Base-by-base conservation (phyloP, 805 yeast species). In the Suhomyces sp. region DNA sequence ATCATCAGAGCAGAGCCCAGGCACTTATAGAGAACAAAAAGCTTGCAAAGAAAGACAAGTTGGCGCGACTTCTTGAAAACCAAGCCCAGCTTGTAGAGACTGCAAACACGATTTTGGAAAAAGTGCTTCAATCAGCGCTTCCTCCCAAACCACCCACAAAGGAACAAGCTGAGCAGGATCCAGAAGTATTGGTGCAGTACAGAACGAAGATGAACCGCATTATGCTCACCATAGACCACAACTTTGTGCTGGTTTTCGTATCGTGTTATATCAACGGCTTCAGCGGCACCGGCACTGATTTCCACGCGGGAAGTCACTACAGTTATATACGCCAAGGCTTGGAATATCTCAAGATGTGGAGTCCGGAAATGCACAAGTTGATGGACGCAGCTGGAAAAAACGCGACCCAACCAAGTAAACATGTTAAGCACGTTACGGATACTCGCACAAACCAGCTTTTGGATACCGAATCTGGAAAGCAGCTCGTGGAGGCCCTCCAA, bases 91-190 rank as follows among this genome's bases (percentile, higher is more conserved):
- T 67, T 19, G 58, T 67, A 1, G 53, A 52, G 9, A 64, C 67
- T 12, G 71, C 71, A 15, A 60, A 67, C 24, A 37, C 62, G 35
- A 60, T 73, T 6, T 58, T 68, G 43, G 56, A 55, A 1, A 69
- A 68, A 48, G 66, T 67, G 3, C 39, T 65, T 13, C 46, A 43
- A 2, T 62, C 59, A 3, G 72, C 77, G 17, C 65, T 55, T 6
- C 76, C 77, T 2, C 74, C 75, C 0, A 53, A 35, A 12, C 71
- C 75, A 12, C 75, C 75, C 13, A 61, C 68, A 4, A 61, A 60
- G 46, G 67, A 61, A 37, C 62, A 64, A 35, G 63, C 53, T 1
- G 54, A 52, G n/a, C 49, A 51, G 6, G 50, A 63, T 45, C 67
- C 71, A 1, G 58, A 53, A 20, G 43, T 59, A 6, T 48, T 65